Base-by-base conservation (phyloP, 2,329 filamentous ascomycete genomes). In the Botrytis squamosa region DNA sequence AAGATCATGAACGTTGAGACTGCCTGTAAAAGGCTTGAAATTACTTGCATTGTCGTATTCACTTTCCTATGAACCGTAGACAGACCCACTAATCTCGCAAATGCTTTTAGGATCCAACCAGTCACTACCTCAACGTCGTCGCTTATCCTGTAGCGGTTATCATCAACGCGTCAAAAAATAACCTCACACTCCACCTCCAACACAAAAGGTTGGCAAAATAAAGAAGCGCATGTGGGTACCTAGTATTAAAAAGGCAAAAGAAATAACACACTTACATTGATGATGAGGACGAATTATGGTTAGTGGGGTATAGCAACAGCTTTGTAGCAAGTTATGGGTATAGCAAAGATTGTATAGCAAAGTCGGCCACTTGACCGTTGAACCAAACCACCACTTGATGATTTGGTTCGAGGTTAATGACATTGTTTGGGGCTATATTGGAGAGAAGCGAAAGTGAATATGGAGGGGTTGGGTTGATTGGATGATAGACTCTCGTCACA, bases 211-310 rank as follows among this genome's bases (percentile, higher is more conserved):
- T 33, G n/a, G 52, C 38, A 69, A 44, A 57, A 57, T 38, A 44
- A 18, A 69, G 6, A 6, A 57, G 3, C 7, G 16, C 7, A 29
- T 57, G 3, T 33, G 18, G 6, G 0, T 33, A 29, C 7, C n/a
- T 0, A 33, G 52, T 57, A 57, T 57, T 0, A 57, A 18, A 69
- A 69, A 25, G 38, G 38, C 38, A 69, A 44, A 57, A 57, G 49
- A 69, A 44, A 69, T 69, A 25, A 69, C n/a, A 69, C 20, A 57
- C 49, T 57, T 69, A 42, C 49, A 69, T 42, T 42, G 29, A 18
- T 25, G 16, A 4, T 29, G 29, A 36, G 16, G 25, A 52, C 33
- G 0, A 5, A 55, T n/a, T 20, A 64, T 6, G 62, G 62, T 64
- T 44, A 44, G 62, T 65, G 9, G 29, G 42, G 40, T 65, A 46